Conservation (phyloP, 352 stramenopile genomes). For the Pelagophyceae sp. region DNA sequence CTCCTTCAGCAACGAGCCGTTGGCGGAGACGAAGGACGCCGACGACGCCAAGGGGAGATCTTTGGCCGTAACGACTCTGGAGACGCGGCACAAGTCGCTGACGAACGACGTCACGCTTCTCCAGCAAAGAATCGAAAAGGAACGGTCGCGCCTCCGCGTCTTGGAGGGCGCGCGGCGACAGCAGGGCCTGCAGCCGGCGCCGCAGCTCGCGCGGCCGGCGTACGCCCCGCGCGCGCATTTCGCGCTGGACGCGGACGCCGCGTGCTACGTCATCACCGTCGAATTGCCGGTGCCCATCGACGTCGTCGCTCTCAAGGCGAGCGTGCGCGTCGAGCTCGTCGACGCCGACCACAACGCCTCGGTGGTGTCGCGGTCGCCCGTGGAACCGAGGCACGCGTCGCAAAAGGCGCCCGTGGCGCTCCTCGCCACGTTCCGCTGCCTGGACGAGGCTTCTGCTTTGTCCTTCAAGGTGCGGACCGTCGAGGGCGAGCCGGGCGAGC, state of each 20-base stretch:
- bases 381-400: constrained; percentile 27
- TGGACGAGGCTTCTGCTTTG: constrained; percentile 61
- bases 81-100: background rate
- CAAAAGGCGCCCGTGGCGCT: constrained; percentile 39
- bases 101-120: background rate
- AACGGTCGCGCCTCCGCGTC: background rate
- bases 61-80: background rate
- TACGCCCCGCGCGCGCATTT: constrained; percentile 56
- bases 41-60: background rate
- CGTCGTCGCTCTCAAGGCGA: constrained; percentile 57
- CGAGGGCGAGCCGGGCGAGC: constrained; percentile 65
- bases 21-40: background rate
- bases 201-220: background rate
- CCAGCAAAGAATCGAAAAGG: background rate
- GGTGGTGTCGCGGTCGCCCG: background rate
- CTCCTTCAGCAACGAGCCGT: constrained; percentile 49
- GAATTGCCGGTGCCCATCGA: constrained; percentile 68
- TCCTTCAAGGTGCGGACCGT: constrained; percentile 70
- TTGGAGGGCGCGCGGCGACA: background rate
- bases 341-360: constrained; percentile 28
- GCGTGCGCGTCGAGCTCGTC: constrained; percentile 59
- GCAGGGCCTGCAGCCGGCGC: background rate
- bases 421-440: constrained; percentile 62
- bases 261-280: constrained; percentile 60
- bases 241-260: constrained; percentile 55